Conservation (phyloP, 305 asterid species). For the Fraxinus baroniana region DNA sequence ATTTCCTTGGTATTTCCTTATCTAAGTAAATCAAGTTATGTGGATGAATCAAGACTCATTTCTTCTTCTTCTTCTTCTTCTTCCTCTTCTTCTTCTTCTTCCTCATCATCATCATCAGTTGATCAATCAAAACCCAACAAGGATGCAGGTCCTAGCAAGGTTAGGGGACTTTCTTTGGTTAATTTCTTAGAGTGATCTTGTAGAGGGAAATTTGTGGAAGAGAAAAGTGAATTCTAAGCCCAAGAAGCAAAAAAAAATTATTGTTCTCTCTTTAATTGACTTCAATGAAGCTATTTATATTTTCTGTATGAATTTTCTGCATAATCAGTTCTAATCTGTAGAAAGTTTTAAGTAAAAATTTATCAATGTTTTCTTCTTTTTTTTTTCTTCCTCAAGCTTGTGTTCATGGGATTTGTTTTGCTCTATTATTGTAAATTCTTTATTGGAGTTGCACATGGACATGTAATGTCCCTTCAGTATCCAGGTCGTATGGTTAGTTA, state of each 20-base stretch:
- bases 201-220: conserved; percentile 20
- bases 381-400: background rate
- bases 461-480: background rate
- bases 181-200: conserved; percentile 20
- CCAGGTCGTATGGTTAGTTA: background rate
- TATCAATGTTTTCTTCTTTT: background rate
- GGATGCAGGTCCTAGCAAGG: conserved; percentile 3
- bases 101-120: no score
- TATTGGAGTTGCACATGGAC: background rate
- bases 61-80: no score
- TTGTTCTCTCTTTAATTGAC: background rate
- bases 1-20: conserved; percentile 31
- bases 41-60: background rate
- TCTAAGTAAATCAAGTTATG: conserved; percentile 23
- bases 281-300: background rate
- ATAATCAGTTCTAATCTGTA: background rate
- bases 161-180: conserved; percentile 18
- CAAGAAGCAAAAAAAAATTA: conserved; percentile 14
- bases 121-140: background rate
- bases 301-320: background rate
- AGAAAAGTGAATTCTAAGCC: conserved; percentile 19
- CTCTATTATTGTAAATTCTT: background rate
- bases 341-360: background rate
- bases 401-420: background rate
- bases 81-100: no score